Evolutionary conservation across 1,284 basidiomycete species (phyloP).

Genomic region (Rhodotorula sp.): DNA sequence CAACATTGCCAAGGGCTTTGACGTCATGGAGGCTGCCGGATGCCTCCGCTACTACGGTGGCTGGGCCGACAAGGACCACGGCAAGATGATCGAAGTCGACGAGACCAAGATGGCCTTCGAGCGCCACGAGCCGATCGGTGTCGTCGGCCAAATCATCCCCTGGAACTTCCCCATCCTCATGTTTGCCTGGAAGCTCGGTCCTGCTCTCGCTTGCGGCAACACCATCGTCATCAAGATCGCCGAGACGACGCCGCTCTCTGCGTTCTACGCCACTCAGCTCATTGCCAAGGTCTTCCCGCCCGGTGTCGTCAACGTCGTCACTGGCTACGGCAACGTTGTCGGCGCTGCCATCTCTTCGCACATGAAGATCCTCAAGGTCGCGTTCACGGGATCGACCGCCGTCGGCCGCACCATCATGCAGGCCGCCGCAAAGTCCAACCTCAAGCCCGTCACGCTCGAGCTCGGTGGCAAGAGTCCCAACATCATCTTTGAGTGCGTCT

Average conservation of each 20-base stretch:
- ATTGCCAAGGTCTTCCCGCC: conserved; percentile 78
- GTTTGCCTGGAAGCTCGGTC: conserved; percentile 79
- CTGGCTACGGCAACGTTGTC: conserved; percentile 66
- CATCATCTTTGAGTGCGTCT: conserved; percentile 22
- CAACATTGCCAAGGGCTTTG: conserved; percentile 64
- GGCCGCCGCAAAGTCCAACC: conserved; percentile 74
- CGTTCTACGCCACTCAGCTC: conserved; percentile 48
- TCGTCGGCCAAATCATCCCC: conserved; percentile 76
- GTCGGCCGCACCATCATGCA: conserved; percentile 83
- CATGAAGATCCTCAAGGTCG: conserved; percentile 53
- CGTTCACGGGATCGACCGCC: conserved; percentile 64
- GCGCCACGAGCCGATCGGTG: conserved; percentile 89
- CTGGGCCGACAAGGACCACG: conserved; percentile 72
- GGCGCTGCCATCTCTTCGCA: conserved; percentile 74
- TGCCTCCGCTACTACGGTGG: conserved; percentile 66
- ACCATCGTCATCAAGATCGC: conserved; percentile 66
- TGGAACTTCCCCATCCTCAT: conserved; percentile 64
- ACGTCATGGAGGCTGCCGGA: conserved; percentile 67
- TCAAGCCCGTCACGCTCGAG: conserved; percentile 91
- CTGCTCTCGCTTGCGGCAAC: conserved; percentile 82
- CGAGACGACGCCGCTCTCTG: conserved; percentile 83
- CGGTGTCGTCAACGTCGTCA: conserved; percentile 78
- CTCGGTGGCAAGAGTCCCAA: conserved; percentile 76
- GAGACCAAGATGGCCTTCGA: conserved; percentile 73
- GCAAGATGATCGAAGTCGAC: conserved; percentile 73